phyloP scores from a whole-genome alignment of 345 rosid species.

The Corchorus capsularis region DNA sequence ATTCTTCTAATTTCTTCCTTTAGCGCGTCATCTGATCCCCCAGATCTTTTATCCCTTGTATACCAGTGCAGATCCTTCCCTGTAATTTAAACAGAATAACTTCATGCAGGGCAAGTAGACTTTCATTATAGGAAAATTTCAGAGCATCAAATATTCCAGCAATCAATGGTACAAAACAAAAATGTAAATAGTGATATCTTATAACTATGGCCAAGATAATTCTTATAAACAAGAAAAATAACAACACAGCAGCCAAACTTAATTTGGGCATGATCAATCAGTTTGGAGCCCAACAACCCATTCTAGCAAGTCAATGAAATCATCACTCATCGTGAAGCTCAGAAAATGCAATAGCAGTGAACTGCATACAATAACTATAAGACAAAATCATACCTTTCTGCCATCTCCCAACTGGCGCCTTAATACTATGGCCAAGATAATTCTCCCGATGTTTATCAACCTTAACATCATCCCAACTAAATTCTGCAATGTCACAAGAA shows the following conservation, averaged over 20 bases:
- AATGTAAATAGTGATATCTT: no score
- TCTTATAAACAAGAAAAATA: background rate
- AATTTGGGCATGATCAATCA: background rate
- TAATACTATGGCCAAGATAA: slow-evolving; percentile 88
- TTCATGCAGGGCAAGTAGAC: background rate
- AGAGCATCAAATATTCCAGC: slow-evolving; percentile 1
- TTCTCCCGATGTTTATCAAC: slow-evolving; percentile 92
- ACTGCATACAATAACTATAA: slow-evolving; percentile 10
- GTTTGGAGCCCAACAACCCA: background rate
- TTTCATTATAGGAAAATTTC: background rate
- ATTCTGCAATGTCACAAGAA: slow-evolving; percentile 52
- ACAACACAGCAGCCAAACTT: background rate
- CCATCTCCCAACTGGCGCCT: slow-evolving; percentile 98
- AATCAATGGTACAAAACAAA: background rate
- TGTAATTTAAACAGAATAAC: slow-evolving; percentile 22
- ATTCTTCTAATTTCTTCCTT: slow-evolving; percentile 88
- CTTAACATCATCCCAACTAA: slow-evolving; percentile 92
- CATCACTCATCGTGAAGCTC: background rate
- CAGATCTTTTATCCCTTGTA: slow-evolving; percentile 62
- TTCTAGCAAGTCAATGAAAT: background rate
- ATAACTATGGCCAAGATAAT: no score
- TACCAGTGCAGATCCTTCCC: slow-evolving; percentile 99
- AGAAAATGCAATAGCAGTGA: background rate
- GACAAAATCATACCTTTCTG: slow-evolving; percentile 66
- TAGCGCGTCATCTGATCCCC: slow-evolving; percentile 57